Base-by-base conservation (phyloP, 352 stramenopile species). In the Phytopythium kandeliae region DNA sequence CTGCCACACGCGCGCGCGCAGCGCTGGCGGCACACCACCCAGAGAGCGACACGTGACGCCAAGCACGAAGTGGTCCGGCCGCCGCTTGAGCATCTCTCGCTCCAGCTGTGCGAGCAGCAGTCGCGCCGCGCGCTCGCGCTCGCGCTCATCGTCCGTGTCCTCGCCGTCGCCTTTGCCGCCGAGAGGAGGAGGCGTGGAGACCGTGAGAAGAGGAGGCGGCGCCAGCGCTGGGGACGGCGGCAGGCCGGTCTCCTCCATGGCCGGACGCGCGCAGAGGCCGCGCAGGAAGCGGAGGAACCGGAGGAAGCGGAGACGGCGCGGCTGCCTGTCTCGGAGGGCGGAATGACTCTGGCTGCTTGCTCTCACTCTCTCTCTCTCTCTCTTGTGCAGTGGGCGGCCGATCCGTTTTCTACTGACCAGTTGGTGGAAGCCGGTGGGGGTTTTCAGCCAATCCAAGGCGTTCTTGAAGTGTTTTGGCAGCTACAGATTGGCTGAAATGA, bases 1-100 rank as follows among this genome's bases (percentile, higher is more conserved):
- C 54, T 91, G 74, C 85, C 85, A 95, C 43, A 95, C 75, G 26
- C 63, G 65, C 1, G 78, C 57, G 22, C 85, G 85, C 13, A 86
- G 54, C 11, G 59, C 47, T 0, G 54, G 41, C 0, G 85, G 85
- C 17, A 95, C 71, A 10, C 73, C 73, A 16, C 75, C 78, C 7
- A 92, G 66, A n/a, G 67, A 70, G 19, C 81, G 81, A 57, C 81
- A 92, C 9, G 79, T 73, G 22, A 89, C 74, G 16, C 74, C 72
- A 3, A 92, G 57, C 5, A 89, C 65, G 54, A 89, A 92, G 56
- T 80, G 76, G 46, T 92, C 81, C 0, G 81, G 81, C 8, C 76
- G 63, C 33, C 72, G 63, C 57, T 89, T 89, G 33, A 60, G 36
- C 69, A 92, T 85, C 56, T 92, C 81, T 16, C 51, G 51, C 57